Evolutionary conservation across 1,284 basidiomycete genomes (phyloP), one percentile per base, ranked within the genome.

Genomic region (Cutaneotrichosporon curvatum): DNA sequence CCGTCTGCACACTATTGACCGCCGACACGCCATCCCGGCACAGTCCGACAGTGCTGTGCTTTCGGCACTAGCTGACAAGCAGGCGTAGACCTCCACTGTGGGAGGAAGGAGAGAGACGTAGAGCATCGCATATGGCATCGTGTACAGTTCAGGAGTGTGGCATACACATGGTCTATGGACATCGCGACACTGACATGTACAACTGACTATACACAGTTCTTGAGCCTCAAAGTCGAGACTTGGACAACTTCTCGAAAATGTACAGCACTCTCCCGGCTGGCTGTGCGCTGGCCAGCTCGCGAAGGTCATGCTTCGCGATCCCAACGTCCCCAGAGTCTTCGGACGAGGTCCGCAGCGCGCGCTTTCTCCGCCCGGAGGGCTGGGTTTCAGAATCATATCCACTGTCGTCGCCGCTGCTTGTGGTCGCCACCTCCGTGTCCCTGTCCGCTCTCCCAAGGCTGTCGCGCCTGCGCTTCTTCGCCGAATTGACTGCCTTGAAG

Each of bases 181-280:
- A 12, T 7, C 7, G 25, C 7, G 7, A 12, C 25, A 7, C 25
- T 12, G 25, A 28, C 25, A 28, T 12, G 25, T 12, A 28, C 25
- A 28, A 12, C 25, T 12, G 8, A 28, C 25, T 28, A 28, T 12
- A n/a, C n/a, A n/a, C n/a, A n/a, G n/a, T n/a, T n/a, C n/a, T n/a
- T n/a, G n/a, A n/a, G n/a, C n/a, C n/a, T n/a, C n/a, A 51, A 42
- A 55, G 31, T 19, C 54, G 53, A 12, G 62, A 50, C 40, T 60
- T 55, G 12, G 62, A 64, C 12, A 60, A 42, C 52, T 67, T 70
- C 47, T 73, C 67, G 43, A 73, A 70, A 14, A 71, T 55, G 48
- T 65, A 71, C 54, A 62, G 66, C 45, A 71, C 54, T 33, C 63
- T 56, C 4, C 71, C 71, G 2, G 53, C 57, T 30, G 57, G 56